These are phyloP conservation scores for Lactifluus echinatus DNA, from an alignment of 768 basidiomycete genomes.

Conservation along the genomic window DNA sequence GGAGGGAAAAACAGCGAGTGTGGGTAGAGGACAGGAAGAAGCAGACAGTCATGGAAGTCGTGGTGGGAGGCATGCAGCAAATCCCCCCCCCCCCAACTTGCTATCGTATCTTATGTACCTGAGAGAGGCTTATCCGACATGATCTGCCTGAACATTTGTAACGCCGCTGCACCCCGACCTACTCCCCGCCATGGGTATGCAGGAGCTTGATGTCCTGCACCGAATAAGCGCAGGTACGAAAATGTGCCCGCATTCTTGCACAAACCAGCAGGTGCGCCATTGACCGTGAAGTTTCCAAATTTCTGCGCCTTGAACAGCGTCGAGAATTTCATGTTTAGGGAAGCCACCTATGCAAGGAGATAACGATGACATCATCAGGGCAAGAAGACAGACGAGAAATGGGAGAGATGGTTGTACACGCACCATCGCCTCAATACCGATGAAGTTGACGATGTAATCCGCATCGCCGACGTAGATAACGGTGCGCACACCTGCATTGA, in stretches of 20 bases:
- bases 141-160: constrained; percentile 31
- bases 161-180: constrained; percentile 24
- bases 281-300: constrained; percentile 43
- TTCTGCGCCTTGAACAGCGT: constrained; percentile 33
- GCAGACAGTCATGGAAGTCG: too few species aligned
- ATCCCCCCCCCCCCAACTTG: too few species aligned
- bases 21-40: too few species aligned
- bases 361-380: neutral
- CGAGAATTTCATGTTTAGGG: constrained; percentile 39
- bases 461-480: constrained; percentile 50
- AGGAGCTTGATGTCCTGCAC: constrained; percentile 32
- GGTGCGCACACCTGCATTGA: constrained; percentile 47
- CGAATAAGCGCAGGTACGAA: constrained; percentile 46
- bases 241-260: constrained; percentile 53
- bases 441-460: constrained; percentile 45
- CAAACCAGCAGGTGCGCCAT: constrained; percentile 40
- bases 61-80: too few species aligned
- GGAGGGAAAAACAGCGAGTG: too few species aligned
- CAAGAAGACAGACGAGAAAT: neutral
- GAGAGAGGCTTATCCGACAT: constrained; percentile 25
- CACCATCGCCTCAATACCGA: constrained; percentile 52
- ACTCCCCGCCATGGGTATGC: constrained; percentile 25
- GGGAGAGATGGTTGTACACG: neutral
- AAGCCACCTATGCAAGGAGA: constrained; percentile 34
- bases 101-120: constrained; percentile 19